Evolutionary conservation across 345 rosid species (phyloP), one percentile per base, ranked within the genome.

Genomic region (Pugionium cornutum): DNA sequence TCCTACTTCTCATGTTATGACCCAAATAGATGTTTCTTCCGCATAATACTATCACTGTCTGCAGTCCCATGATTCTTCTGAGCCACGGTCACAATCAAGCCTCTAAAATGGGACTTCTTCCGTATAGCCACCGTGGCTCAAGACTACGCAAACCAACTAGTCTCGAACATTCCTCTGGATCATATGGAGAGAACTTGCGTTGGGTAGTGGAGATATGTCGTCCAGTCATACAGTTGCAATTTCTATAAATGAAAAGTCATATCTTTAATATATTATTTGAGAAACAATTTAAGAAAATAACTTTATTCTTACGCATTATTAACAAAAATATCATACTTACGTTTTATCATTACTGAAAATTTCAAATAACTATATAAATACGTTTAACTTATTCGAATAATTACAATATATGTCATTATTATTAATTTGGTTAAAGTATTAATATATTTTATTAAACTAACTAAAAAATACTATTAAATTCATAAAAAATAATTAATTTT

Each of bases 161-260:
- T 2, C 79, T 86, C 1, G 72, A 65, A 35, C 89, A 82, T 77
- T 86, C 87, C 2, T 10, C 71, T 1, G 87, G 92, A 25, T 82
- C 77, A n/a, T 84, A 78, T 42, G 89, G 92, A 7, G 89, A 86
- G 81, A 86, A 86, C 69, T 86, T 11, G 92, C 88, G 4, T 2
- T 68, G 58, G 62, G 84, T 55, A 49, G 68, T 11, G 83, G 64
- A 42, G 74, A 72, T 25, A 71, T 86, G 39, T 49, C 79, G 0
- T 83, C 76, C 10, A 63, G 59, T 1, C 72, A 54, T 10, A 89
- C 89, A 0, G 89, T 87, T 30, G 52, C 54, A 6, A 0, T 85
- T 81, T 88, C 87, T 89, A 82, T 80, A 1, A 47, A 52, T 32
- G 95, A 86, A 79, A 79, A 80, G 78, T 62, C 57, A 3, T 1